phyloP scores from a whole-genome alignment of 805 yeast species.

The Cyberlindnera mississippiensis region DNA sequence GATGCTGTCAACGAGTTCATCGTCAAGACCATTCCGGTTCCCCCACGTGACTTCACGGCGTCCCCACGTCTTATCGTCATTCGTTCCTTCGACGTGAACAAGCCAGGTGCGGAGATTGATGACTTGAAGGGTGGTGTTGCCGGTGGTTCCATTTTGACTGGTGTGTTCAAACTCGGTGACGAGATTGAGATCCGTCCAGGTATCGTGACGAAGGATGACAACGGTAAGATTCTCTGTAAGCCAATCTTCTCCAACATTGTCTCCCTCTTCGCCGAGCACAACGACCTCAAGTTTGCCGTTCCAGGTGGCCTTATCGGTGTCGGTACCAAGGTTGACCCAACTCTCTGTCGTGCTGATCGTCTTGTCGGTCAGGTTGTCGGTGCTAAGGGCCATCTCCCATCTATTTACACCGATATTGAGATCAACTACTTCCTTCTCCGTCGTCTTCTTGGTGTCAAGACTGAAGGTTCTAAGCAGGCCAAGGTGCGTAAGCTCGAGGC shows the following conservation, averaged over 20 bases:
- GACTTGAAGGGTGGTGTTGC: conserved; percentile 99
- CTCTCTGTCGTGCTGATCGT: conserved; percentile 98
- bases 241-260: conserved; percentile 94
- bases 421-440: conserved; percentile 94
- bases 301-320: conserved; percentile 99
- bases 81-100: conserved; percentile 97
- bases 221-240: conserved; percentile 84
- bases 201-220: conserved; percentile 92
- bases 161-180: conserved; percentile 96
- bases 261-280: conserved; percentile 94
- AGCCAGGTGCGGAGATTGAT: conserved; percentile 96
- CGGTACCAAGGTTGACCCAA: conserved; percentile 98
- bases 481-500: conserved; percentile 92
- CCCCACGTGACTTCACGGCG: conserved; percentile 90
- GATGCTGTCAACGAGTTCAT: conserved; percentile 98
- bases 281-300: conserved; percentile 96
- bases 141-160: conserved; percentile 96
- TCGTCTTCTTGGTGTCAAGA: conserved; percentile 96
- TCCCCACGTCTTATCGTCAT: conserved; percentile 95
- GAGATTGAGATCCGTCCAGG: conserved; percentile 99
- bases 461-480: conserved; percentile 95
- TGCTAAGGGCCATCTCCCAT: conserved; percentile 92
- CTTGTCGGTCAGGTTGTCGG: conserved; percentile 99
- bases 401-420: conserved; percentile 95
- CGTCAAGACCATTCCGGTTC: conserved; percentile 93